Evolutionary conservation across 2,329 filamentous ascomycete species (phyloP).

Genomic region (Pyricularia sp.): DNA sequence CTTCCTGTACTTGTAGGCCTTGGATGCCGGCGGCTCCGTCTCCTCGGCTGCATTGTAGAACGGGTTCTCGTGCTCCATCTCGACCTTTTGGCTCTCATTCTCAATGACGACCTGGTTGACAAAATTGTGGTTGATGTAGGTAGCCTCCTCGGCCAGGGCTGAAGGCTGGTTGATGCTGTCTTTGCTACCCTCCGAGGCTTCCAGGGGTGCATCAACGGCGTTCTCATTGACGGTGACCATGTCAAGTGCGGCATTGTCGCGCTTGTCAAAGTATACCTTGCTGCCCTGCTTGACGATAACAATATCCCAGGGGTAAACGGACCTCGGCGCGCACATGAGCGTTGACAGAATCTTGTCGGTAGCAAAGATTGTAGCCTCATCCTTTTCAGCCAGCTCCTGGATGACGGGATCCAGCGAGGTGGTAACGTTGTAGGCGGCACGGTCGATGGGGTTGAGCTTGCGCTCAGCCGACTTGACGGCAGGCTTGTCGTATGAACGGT

Average conservation of each 20-base stretch:
- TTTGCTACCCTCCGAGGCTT: constrained; percentile 83
- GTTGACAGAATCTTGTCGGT: constrained; percentile 96
- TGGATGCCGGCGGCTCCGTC: constrained; percentile 84
- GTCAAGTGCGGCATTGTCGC: constrained; percentile 85
- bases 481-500: constrained; percentile 87
- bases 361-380: constrained; percentile 92
- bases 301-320: constrained; percentile 96
- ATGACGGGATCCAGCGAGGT: constrained; percentile 93
- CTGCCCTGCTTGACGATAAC: constrained; percentile 85
- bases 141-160: constrained; percentile 89
- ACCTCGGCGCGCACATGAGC: constrained; percentile 96
- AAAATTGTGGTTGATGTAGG: constrained; percentile 99
- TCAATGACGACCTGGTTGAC: constrained; percentile 89
- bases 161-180: constrained; percentile 89
- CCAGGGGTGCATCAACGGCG: constrained; percentile 84
- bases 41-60: constrained; percentile 95
- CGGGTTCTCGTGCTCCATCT: constrained; percentile 81
- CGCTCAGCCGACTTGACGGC: constrained; percentile 80
- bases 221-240: constrained; percentile 99
- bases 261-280: constrained; percentile 99
- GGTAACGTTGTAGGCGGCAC: constrained; percentile 95
- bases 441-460: constrained; percentile 79
- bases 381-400: constrained; percentile 89
- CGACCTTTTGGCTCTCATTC: constrained; percentile 61
- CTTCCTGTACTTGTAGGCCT: constrained; percentile 95